These are phyloP conservation scores for Triangularia verruculosa DNA, from an alignment of 2,329 filamentous ascomycete genomes.

Conservation along the genomic window DNA sequence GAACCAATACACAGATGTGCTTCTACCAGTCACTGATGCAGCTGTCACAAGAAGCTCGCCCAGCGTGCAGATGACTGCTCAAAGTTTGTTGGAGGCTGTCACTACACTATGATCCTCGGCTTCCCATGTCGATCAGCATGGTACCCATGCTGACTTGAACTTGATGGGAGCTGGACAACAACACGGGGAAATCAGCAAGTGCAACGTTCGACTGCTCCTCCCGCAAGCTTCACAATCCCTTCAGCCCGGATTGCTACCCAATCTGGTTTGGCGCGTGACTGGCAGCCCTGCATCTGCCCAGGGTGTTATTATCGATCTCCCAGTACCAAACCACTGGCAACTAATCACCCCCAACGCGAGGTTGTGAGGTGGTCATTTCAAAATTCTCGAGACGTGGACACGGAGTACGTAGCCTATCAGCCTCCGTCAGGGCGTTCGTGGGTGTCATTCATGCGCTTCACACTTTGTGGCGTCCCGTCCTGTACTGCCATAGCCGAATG, in stretches of 20 bases:
- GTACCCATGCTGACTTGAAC: conserved; percentile 4
- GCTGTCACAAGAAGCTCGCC: background rate
- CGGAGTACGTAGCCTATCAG: conserved; percentile 13
- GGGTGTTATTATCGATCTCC: conserved; percentile 20
- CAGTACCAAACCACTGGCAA: conserved; percentile 16
- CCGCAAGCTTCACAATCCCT: background rate
- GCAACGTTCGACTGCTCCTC: conserved; percentile 3
- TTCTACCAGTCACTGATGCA: background rate
- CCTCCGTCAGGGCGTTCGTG: background rate
- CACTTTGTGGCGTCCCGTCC: background rate
- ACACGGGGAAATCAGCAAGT: conserved; percentile 2
- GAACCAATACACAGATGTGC: background rate
- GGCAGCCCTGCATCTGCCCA: conserved; percentile 1
- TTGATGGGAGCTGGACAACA: background rate
- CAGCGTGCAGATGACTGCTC: background rate
- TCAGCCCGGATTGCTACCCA: conserved; percentile 9
- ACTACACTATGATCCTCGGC: background rate
- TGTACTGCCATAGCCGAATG: background rate
- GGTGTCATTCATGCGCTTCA: background rate
- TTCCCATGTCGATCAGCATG: conserved; percentile 11
- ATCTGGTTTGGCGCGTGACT: conserved; percentile 1
- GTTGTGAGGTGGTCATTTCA: conserved; percentile 14
- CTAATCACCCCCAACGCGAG: conserved; percentile 10
- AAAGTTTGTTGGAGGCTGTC: background rate
- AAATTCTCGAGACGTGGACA: background rate